phyloP scores from a whole-genome alignment of 1,139 yeast genomes.

The Yamadazyma epiphylla region DNA sequence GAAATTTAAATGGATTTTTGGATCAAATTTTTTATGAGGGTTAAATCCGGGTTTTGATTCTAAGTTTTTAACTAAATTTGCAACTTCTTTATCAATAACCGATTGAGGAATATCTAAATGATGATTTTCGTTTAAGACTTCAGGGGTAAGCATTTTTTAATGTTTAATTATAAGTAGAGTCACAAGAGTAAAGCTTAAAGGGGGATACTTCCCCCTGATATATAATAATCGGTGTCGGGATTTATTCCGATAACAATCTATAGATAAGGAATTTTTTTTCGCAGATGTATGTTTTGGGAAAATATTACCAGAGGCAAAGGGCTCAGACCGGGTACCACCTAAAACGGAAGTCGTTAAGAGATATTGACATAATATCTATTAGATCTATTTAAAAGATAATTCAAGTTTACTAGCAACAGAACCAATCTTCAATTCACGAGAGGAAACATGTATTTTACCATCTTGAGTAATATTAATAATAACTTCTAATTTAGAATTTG shows the following conservation, averaged over 20 bases:
- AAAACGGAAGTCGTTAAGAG: too few species aligned
- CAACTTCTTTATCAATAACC: constrained; percentile 22
- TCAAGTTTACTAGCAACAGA: constrained; percentile 51
- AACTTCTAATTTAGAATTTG: constrained; percentile 70
- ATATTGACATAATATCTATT: too few species aligned
- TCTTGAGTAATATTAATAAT: constrained; percentile 81
- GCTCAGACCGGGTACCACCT: too few species aligned
- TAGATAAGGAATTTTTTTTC: too few species aligned
- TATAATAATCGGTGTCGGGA: too few species aligned
- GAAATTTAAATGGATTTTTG: constrained; percentile 21
- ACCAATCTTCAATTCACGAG: constrained; percentile 77
- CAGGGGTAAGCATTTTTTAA: constrained; percentile 8
- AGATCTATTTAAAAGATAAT: constrained; percentile 17
- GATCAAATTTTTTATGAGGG: constrained; percentile 21
- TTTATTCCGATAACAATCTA: too few species aligned
- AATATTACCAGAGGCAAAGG: too few species aligned
- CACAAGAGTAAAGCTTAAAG: too few species aligned
- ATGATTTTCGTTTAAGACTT: constrained; percentile 15
- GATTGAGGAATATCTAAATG: constrained; percentile 19
- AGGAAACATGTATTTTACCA: constrained; percentile 77
- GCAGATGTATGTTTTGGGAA: too few species aligned
- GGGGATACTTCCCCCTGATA: too few species aligned
- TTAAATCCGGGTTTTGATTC: constrained; percentile 21
- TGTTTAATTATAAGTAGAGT: too few species aligned
- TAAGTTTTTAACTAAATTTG: constrained; percentile 13